A percentile compares a stretch with the other conserved stretches of the same genome.
phyloP scores from a whole-genome alignment of 108 stramenopile genomes.

The Pseudonitzschia pungens region DNA sequence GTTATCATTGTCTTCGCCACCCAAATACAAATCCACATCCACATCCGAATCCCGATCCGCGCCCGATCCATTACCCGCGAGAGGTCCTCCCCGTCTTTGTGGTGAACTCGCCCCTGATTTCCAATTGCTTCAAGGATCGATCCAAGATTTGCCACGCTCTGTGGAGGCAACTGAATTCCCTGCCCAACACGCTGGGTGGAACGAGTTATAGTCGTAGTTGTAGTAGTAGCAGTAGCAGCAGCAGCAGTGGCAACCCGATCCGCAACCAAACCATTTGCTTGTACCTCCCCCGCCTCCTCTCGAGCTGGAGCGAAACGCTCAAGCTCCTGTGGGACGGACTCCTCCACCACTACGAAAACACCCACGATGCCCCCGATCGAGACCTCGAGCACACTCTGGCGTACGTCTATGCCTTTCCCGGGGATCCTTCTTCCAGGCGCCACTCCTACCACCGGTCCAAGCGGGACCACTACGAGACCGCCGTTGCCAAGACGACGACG shows the following conservation, averaged over 20 bases:
- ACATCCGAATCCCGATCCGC: background rate
- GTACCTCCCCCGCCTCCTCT: background rate
- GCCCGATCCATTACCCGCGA: background rate
- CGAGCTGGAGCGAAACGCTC: slow-evolving; percentile 5
- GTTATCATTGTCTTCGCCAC: no score
- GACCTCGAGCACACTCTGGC: no score
- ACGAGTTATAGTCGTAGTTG: no score
- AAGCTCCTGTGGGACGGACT: background rate
- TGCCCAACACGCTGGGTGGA: background rate
- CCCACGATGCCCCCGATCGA: background rate
- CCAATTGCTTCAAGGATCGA: slow-evolving; percentile 3
- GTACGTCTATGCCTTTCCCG: background rate
- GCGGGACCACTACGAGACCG: background rate
- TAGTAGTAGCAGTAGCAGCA: no score
- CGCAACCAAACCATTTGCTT: slow-evolving; percentile 11
- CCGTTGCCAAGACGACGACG: background rate
- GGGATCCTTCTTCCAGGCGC: background rate
- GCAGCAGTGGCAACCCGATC: no score
- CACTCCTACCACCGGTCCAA: background rate
- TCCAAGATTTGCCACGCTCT: background rate
- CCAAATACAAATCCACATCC: background rate
- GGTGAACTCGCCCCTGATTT: background rate
- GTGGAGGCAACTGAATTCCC: slow-evolving; percentile 12
- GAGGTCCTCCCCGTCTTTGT: slow-evolving; percentile 13
- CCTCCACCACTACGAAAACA: background rate